phyloP scores from a whole-genome alignment of 306 rosid species.

The Cucumis melo region DNA sequence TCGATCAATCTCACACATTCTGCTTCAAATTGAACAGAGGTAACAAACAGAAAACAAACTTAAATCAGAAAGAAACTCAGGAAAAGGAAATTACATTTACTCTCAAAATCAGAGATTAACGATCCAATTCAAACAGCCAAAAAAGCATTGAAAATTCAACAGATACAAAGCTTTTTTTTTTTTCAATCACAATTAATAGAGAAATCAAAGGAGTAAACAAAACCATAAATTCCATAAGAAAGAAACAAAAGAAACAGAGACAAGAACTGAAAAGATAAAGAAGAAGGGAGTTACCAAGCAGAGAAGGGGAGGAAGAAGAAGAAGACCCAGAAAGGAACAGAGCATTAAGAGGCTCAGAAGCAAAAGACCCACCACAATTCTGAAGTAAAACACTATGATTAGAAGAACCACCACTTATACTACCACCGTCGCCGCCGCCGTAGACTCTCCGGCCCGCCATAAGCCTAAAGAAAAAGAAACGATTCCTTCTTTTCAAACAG shows the following conservation, averaged over 20 bases:
- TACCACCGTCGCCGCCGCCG: constrained; percentile 5
- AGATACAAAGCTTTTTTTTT: not conserved
- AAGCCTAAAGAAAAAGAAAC: not conserved
- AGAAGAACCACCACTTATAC: constrained; percentile 13
- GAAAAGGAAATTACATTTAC: not conserved
- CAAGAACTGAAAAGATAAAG: not conserved
- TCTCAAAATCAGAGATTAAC: not conserved
- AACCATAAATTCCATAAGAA: not conserved
- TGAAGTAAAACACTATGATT: constrained; percentile 26
- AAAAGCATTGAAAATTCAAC: not conserved
- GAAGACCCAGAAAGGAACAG: constrained; percentile 46
- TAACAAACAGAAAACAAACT: not conserved
- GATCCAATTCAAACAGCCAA: not conserved
- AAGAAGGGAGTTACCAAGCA: constrained; percentile 22
- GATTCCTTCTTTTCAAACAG: constrained; percentile 8
- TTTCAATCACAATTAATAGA: not conserved
- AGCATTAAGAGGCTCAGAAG: constrained; percentile 37
- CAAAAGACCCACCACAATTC: constrained; percentile 22
- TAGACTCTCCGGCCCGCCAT: constrained; percentile 50
- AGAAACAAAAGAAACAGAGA: not conserved
- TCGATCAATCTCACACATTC: not conserved
- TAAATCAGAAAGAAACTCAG: not conserved
- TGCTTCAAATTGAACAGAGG: not conserved
- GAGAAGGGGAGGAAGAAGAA: constrained; percentile 28
- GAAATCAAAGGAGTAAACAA: not conserved